Evolutionary conservation across 345 rosid species (phyloP), one percentile per base, ranked within the genome.

Genomic region (Gossypium arboreum): DNA sequence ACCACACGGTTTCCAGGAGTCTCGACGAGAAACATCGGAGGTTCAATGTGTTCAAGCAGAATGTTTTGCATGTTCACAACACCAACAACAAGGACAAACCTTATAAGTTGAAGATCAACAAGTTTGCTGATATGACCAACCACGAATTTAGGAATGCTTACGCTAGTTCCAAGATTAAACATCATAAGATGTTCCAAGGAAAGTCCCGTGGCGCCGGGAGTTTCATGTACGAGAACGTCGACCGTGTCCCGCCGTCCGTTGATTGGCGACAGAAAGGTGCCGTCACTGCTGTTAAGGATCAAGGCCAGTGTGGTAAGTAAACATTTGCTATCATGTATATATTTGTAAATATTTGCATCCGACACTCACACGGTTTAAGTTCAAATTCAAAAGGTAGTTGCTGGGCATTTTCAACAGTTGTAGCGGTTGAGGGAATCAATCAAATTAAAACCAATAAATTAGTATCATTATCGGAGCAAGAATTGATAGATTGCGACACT

Each of bases 241-340:
- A 55, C 11, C 2, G 34, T 0, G 83, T 88, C 41, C 93, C 91
- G 0, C 44, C 83, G 0, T 80, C 93, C 0, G 85, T 94, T 64
- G 94, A 94, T 81, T 92, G 97, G 97, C 84, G 98, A 79, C 75
- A 81, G 75, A 88, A 85, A 54, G 98, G 97, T 2, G 94, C 93
- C 2, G 97, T 94, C 74, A 84, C 89, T 20, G 62, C 72, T 22
- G 89, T 92, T 27, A 94, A 94, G 85, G 85, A 94, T 76, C 98
- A 94, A 83, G 94, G 97, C 81, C 87, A 83, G 75, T 94, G 98
- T 64, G 97, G 98, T 94, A 79, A 74, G 79, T 5, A 57, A 10
- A 57, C 62, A 22, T 20, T 45, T 45, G 50, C 12, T 45, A 7
- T 45, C 12, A 10, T 45, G 12, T 45, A 8, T 45, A 34, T 34